Evolutionary conservation across 208 protist species (phyloP), one percentile per base, ranked within the genome.

Genomic region (Tritrichomonas musculus): DNA sequence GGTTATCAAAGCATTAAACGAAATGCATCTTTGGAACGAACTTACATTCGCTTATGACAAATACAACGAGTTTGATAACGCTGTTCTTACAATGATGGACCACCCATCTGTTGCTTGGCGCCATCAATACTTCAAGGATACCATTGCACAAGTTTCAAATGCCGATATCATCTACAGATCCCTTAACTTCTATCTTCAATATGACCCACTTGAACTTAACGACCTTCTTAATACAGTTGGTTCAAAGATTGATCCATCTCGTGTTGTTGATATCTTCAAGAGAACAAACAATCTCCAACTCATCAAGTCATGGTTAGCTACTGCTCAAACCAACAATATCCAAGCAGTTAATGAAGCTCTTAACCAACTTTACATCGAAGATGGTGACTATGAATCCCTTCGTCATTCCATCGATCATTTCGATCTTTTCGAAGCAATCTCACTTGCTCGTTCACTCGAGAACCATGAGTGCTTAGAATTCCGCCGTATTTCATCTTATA

Each of bases 61-160:
- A 94, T 99, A 99, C 94, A 97, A 99, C 92, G 99, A 99, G 95
- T 99, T 97, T 95, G 98, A 99, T 93, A 98, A 98, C 73, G 99
- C 99, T 25, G 96, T 98, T 14, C 96, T 97, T 80, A 96, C 96
- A 30, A 99, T 99, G 98, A 99, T 99, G 92, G 94, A 97, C 44
- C 98, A 99, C 96, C 96, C 98, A 69, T 96, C 96, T 33, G 5
- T 5, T 60, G 97, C 98, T 93, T 99, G 97, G 96, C 97, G 99
- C 93, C 98, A 99, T 94, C 96, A 97, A 66, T 95, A 98, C 75
- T 99, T 99, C 96, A 99, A 99, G 95, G 97, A 99, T 66, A 97
- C 98, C 65, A 95, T 99, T 50, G 77, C 94, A 82, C 98, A 99
- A 92, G 95, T 98, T 50, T 97, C 97, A 92, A 98, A 98, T 94